Percentiles rank a stretch among this genome's conserved stretches.
These are phyloP conservation scores for Lanmaoa pseudosensibilis DNA, from an alignment of 768 basidiomycete genomes.

Conservation along the genomic window DNA sequence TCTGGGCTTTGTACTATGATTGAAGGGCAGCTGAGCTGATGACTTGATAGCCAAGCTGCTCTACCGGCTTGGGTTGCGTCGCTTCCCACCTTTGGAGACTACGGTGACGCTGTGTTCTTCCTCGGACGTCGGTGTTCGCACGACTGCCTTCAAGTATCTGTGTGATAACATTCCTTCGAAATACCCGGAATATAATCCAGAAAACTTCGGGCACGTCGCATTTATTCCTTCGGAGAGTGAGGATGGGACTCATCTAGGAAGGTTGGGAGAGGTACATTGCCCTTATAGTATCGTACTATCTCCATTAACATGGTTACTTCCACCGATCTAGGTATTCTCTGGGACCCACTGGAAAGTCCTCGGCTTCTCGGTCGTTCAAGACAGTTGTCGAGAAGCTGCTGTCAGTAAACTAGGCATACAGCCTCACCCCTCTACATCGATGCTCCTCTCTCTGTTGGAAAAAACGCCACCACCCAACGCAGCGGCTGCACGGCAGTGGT, in stretches of 20 bases:
- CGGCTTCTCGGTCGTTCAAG: conserved; percentile 73
- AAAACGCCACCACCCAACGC: conserved; percentile 57
- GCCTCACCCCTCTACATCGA: conserved; percentile 63
- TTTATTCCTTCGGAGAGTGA: conserved; percentile 77
- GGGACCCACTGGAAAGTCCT: conserved; percentile 65
- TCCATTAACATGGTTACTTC: not conserved
- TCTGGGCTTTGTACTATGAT: not conserved
- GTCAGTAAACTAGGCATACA: conserved; percentile 64
- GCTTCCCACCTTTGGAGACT: conserved; percentile 64
- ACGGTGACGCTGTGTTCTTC: conserved; percentile 71
- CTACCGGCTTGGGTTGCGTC: conserved; percentile 65
- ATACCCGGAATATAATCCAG: conserved; percentile 61
- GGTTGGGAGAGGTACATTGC: conserved; percentile 57
- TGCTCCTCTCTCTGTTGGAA: conserved; percentile 59
- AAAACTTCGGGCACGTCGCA: conserved; percentile 53
- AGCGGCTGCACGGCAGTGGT: conserved; percentile 61
- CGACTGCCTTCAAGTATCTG: conserved; percentile 75
- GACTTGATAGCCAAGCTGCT: conserved; percentile 68
- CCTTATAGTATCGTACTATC: not conserved
- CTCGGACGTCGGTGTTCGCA: conserved; percentile 48
- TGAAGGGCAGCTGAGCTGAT: not conserved
- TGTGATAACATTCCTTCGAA: conserved; percentile 65
- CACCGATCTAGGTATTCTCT: conserved; percentile 59
- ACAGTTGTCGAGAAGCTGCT: conserved; percentile 50
- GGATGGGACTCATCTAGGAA: conserved; percentile 54